Base-by-base conservation (phyloP, 805 yeast genomes). In the Barnettozyma populi region DNA sequence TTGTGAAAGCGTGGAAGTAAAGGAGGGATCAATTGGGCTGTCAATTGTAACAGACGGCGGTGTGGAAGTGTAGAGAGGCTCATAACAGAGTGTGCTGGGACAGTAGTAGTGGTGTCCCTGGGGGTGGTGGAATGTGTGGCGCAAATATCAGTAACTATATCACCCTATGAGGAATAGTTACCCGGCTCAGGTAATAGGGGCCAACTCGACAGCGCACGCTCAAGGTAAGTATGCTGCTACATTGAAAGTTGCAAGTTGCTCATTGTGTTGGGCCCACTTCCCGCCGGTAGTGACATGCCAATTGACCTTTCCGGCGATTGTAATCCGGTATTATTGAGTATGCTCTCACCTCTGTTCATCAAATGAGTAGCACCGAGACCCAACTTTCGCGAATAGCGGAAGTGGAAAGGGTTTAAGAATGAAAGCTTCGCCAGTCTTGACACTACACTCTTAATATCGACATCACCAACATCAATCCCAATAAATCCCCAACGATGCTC, bases 11-110 rank as follows among this genome's bases (percentile, higher is more conserved):
- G 58, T 5, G 86, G 79, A 2, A 75, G 67, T 31, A 90, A 67
- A 2, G 96, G 97, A 36, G 96, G 97, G 9, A 92, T 73, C 32
- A 89, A 62, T 35, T 69, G 69, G 46, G 72, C 70, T 10, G 82
- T 78, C 43, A 82, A 61, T 19, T 63, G 60, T 19, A 84, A 56
- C 44, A 82, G 59, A 47, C 81, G 42, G 34, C 32, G 32, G 32
- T 39, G 42, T 24, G 42, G 32, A 4, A 39, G 42, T 14, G 41
- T 37, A n/a, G 41, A 21, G 18, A 37, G 27, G 18, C 27, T 21
- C 41, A 37, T 37, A 7, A 14, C n/a, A 5, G 25, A 7, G 36
- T 34, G 36, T 34, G 36, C 36, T 9, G 9, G 11, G 4, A 25
- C 7, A 7, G 13, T 9, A 11, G 7, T 10, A 8, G 35, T 31